These are phyloP conservation scores for Plasmodium inui DNA, from an alignment of 169 alveolate species.

Conservation along the genomic window DNA sequence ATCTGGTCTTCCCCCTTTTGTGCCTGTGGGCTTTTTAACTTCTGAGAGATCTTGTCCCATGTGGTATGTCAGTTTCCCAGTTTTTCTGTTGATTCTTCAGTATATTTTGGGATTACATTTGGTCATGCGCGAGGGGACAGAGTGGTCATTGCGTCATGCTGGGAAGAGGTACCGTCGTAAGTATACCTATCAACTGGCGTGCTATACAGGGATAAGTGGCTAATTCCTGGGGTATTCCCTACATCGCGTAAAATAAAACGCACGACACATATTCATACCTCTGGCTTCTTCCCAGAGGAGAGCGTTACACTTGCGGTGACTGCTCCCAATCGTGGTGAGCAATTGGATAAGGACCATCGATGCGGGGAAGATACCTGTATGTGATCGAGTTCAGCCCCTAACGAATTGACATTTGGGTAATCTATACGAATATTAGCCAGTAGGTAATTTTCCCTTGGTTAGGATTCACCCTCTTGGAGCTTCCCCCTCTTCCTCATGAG, in stretches of 20 bases:
- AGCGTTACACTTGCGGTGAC: neutral
- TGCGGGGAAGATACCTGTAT: neutral
- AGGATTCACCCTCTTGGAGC: neutral
- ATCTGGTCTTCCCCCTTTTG: neutral
- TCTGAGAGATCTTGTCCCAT: neutral
- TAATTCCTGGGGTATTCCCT: neutral
- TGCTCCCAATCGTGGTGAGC: neutral
- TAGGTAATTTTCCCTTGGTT: neutral
- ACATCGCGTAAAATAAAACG: neutral
- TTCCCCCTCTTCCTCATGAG: neutral
- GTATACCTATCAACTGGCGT: neutral
- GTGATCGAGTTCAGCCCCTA: neutral
- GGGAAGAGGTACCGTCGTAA: neutral
- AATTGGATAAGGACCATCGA: neutral
- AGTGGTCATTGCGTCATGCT: neutral
- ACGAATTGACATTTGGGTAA: neutral
- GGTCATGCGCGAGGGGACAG: neutral
- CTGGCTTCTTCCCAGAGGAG: neutral
- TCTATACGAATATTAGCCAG: neutral
- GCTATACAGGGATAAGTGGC: neutral
- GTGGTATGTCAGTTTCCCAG: neutral
- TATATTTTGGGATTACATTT: neutral
- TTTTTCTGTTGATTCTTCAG: neutral
- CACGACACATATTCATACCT: neutral
- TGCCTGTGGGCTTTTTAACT: neutral